Conservation (phyloP, 2,329 filamentous ascomycete species). For the Metarhizium robertsii region DNA sequence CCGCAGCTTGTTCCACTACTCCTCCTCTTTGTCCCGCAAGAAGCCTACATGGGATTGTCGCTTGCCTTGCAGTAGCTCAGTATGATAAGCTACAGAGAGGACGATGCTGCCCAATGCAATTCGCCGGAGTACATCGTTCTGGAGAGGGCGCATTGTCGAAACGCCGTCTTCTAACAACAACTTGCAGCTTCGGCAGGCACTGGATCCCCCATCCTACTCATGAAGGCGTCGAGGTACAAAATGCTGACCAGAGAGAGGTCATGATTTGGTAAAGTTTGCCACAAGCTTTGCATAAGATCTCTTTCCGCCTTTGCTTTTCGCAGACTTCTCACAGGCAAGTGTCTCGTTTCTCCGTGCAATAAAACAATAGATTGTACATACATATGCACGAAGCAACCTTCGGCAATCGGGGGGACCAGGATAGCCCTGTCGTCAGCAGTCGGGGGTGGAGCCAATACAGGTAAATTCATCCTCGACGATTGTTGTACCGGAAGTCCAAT, state of each 20-base stretch:
- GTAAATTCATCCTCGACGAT: not conserved
- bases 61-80: not conserved
- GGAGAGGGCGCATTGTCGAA: not conserved
- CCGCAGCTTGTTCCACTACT: not conserved
- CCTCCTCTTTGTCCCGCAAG: not conserved
- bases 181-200: not conserved
- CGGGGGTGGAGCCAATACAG: not conserved
- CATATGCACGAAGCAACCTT: not conserved
- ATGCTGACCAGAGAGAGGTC: no score
- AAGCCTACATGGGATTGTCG: not conserved
- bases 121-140: no score
- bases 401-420: not conserved
- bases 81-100: not conserved
- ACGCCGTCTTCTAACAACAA: not conserved
- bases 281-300: not conserved
- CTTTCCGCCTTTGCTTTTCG: not conserved
- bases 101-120: not conserved
- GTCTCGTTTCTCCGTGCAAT: not conserved
- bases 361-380: not conserved
- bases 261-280: not conserved
- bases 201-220: no score
- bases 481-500: no score
- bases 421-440: not conserved
- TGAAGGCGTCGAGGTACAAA: no score
- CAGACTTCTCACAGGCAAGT: not conserved